Percentiles rank a stretch among this genome's conserved stretches.
These are phyloP conservation scores for Irpex sp. DNA, from an alignment of 1,284 basidiomycete species.

Conservation along the genomic window DNA sequence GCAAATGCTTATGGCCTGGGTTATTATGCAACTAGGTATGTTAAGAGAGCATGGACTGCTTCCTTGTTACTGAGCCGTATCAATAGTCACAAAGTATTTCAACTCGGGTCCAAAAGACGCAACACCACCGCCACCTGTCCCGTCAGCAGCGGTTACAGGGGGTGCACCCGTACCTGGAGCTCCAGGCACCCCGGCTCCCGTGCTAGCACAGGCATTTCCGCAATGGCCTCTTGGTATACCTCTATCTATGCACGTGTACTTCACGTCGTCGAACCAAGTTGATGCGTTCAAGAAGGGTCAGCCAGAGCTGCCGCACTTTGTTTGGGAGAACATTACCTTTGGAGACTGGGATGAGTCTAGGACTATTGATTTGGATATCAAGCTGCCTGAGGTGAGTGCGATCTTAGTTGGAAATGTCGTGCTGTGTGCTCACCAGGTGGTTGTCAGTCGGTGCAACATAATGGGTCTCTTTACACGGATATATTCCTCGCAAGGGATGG, in stretches of 20 bases:
- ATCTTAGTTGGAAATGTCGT: not conserved
- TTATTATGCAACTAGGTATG: constrained; percentile 60
- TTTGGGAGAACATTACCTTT: constrained; percentile 83
- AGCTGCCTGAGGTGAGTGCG: constrained; percentile 62
- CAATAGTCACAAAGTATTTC: constrained; percentile 44
- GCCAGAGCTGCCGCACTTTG: constrained; percentile 57
- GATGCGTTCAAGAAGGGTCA: constrained; percentile 57
- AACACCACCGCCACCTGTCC: constrained; percentile 26
- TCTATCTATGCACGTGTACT: constrained; percentile 72
- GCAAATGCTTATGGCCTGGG: constrained; percentile 67
- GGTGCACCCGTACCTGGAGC: constrained; percentile 16
- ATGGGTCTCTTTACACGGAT: constrained; percentile 85
- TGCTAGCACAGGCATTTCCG: constrained; percentile 48
- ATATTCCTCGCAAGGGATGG: constrained; percentile 74
- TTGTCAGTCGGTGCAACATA: constrained; percentile 68
- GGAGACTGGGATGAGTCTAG: constrained; percentile 77
- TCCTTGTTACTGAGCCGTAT: not conserved
- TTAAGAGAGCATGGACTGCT: constrained; percentile 5
- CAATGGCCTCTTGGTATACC: constrained; percentile 58
- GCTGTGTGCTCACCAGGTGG: not conserved
- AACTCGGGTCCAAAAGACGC: constrained; percentile 24
- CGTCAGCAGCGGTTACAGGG: constrained; percentile 25
- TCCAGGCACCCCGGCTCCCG: constrained; percentile 26
- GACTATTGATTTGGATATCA: constrained; percentile 61
- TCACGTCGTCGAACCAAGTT: constrained; percentile 54